Conservation (phyloP, 306 rosid species). For the Betula pendula region DNA sequence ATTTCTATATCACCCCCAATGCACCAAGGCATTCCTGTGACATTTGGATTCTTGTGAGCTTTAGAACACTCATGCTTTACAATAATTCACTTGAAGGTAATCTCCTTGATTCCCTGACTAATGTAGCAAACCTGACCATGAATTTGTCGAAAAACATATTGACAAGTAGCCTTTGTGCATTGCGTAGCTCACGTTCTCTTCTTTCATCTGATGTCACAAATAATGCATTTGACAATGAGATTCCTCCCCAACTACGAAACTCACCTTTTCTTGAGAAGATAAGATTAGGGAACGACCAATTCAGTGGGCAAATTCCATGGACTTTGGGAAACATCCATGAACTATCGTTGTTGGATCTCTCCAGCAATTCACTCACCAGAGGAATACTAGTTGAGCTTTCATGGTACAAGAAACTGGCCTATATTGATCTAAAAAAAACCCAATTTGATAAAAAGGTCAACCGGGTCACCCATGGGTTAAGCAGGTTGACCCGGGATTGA, state of each 20-base stretch:
- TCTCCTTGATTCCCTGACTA: constrained; percentile 63
- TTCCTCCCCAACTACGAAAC: constrained; percentile 74
- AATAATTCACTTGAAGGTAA: constrained; percentile 94
- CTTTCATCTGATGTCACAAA: constrained; percentile 78
- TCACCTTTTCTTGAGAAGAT: constrained; percentile 72
- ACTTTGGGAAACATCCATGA: constrained; percentile 59
- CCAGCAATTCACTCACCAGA: constrained; percentile 70
- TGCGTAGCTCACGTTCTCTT: constrained; percentile 61
- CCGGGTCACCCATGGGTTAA: too few species aligned
- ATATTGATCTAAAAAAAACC: constrained; percentile 63
- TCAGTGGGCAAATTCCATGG: constrained; percentile 74
- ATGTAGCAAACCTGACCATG: constrained; percentile 66
- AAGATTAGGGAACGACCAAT: constrained; percentile 68
- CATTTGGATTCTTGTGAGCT: constrained; percentile 54
- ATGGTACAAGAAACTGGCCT: constrained; percentile 62
- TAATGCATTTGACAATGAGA: constrained; percentile 65
- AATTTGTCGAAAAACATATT: constrained; percentile 74
- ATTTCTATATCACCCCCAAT: too few species aligned
- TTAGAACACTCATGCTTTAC: constrained; percentile 82
- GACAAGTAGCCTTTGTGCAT: constrained; percentile 69
- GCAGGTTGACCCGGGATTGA: too few species aligned
- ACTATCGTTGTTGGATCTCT: constrained; percentile 67
- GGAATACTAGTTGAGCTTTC: constrained; percentile 75
- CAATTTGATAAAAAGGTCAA: too few species aligned
- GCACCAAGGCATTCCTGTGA: constrained; percentile 64